Evolutionary conservation across 306 rosid species (phyloP), one percentile per base, ranked within the genome.

Genomic region (Hippophae tibetana): DNA sequence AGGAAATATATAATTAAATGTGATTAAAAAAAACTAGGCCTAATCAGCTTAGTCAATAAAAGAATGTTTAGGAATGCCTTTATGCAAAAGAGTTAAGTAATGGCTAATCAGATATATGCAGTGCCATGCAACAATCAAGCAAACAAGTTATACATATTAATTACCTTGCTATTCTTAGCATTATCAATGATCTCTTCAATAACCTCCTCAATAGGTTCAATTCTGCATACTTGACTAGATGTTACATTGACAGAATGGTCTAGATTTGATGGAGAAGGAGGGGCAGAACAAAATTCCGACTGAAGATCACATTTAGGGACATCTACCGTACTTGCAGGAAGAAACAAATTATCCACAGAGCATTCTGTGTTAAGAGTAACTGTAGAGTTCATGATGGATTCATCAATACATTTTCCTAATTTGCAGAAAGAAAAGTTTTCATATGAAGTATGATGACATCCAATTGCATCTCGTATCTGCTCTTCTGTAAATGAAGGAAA

Each of bases 131-230:
- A n/a, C 12, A 60, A 57, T 42, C 50, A 47, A 60, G 25, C 74
- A 27, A 57, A 55, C 51, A 43, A 31, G n/a, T 54, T 48, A 3
- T 25, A 66, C 57, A n/a, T 42, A n/a, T 49, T 31, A 9, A 41
- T 25, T 82, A 92, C 99, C 99, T 92, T 92, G 81, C 78, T 82
- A 57, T 74, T 77, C 81, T 82, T 88, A 43, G 95, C 93, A 67
- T 84, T 86, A 42, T 88, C 86, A 62, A 92, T 84, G 50, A 76
- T 76, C 72, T 84, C 81, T 57, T 88, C 93, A 79, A 92, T 90
- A 72, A 78, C 58, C 58, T 84, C 81, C 56, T 88, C 93, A 79
- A 92, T 89, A 72, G 75, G 58, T 58, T 78, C 87, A 54, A 75
- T 68, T 56, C 72, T 76, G 69, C 78, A 74, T 57, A 57, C 65